Evolutionary conservation across 1,139 yeast species (phyloP), one percentile per base, ranked within the genome.

Genomic region (Blastobotrys ciferrii): DNA sequence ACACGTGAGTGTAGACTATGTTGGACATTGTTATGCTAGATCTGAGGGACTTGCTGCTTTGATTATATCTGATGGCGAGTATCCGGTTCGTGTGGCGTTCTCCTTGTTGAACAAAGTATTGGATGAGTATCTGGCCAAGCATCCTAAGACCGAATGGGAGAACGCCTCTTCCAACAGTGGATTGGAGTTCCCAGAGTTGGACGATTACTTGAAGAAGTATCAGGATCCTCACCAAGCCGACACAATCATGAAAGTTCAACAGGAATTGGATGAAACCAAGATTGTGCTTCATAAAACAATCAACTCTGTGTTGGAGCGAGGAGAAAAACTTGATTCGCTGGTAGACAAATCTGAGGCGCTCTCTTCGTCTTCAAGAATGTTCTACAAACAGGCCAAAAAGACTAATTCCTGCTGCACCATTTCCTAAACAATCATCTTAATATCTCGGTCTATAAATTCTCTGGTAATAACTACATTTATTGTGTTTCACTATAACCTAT

Each of bases 221-320:
- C 98, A 92, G 71, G 96, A 94, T 67, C 99, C 99, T 19, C 77
- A 85, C 33, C 96, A 92, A 72, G 98, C 98, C 0, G 99, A 92
- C 65, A 85, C 96, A 13, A 84, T 92, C 57, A 84, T 92, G 95
- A 87, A 85, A 69, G 98, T 92, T 32, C 98, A 94, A 73, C 95
- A 89, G 65, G 98, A 92, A 69, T 78, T 92, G 61, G 98, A 94
- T 69, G 98, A 94, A 66, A 92, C 98, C 39, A 94, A 92, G 76
- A 88, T 91, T 60, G 96, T 91, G 37, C 75, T 92, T 63, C 98
- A 92, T 71, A 89, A 92, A 73, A 89, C 98, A 42, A 92, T 92
- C 60, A 98, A 94, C 68, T 79, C 86, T 55, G 97, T 94, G 15
- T 77, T 92, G 62, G 95, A 88, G 66, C 82, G 99, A 67, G 98